These are phyloP conservation scores for Nothophoma quercina DNA, from an alignment of 2,329 filamentous ascomycete species.

Conservation along the genomic window DNA sequence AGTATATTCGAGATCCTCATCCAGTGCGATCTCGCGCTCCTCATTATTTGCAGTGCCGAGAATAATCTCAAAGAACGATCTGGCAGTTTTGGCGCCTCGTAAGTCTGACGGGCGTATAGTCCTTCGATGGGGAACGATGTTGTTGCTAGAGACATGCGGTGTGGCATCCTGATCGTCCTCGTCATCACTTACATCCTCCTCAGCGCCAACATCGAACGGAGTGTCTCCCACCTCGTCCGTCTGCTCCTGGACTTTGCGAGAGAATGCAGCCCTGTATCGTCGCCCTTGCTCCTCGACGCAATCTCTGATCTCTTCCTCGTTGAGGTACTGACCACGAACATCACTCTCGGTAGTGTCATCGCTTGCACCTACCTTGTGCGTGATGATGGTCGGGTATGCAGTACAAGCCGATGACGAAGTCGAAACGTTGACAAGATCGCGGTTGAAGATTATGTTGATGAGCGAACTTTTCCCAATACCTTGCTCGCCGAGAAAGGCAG, in stretches of 20 bases:
- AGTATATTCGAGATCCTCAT: neutral
- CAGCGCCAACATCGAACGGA: too few relatives aligned
- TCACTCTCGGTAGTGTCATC: constrained; percentile 15
- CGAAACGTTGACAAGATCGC: constrained; percentile 10
- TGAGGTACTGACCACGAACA: constrained; percentile 9
- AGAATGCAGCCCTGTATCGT: constrained; percentile 2
- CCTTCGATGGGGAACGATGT: neutral
- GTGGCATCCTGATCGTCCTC: neutral
- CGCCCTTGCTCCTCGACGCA: constrained; percentile 13
- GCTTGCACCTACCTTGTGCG: constrained; percentile 12
- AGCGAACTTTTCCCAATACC: constrained; percentile 20
- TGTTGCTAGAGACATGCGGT: neutral
- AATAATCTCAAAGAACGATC: constrained; percentile 20
- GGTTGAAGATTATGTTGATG: constrained; percentile 14
- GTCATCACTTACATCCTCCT: neutral
- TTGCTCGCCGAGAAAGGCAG: constrained; percentile 22
- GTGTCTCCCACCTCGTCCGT: too few relatives aligned
- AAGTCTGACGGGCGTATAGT: neutral
- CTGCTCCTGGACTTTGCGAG: neutral
- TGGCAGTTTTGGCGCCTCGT: constrained; percentile 10
- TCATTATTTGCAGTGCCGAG: constrained; percentile 5
- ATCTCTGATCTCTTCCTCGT: neutral
- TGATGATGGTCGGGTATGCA: constrained; percentile 3
- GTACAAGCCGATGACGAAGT: constrained; percentile 19
- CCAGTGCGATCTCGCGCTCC: neutral